phyloP scores from a whole-genome alignment of 1,139 yeast genomes.

The Debaryomyces subglobosus region DNA sequence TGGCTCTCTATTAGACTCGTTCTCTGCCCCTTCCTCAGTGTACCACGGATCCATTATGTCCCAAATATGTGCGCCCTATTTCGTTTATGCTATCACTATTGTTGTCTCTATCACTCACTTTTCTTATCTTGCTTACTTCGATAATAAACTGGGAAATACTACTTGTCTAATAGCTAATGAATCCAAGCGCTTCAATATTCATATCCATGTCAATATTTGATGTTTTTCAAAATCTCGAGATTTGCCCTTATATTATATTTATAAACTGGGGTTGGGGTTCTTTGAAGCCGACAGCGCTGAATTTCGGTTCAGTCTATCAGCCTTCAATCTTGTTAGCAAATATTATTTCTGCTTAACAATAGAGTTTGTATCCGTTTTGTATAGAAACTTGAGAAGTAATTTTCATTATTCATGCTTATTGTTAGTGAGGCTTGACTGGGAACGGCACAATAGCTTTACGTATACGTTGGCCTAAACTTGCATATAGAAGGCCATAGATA shows the following conservation, averaged over 20 bases:
- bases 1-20: not conserved
- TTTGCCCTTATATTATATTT: not conserved
- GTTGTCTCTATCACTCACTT: not conserved
- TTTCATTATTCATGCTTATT: not conserved
- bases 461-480: not conserved
- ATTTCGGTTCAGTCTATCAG: not conserved
- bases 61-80: not conserved
- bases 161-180: not conserved
- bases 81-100: not conserved
- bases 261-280: not conserved
- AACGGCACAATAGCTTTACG: not conserved
- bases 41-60: conserved; percentile 3
- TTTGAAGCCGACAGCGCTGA: not conserved
- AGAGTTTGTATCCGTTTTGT: not conserved
- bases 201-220: not conserved
- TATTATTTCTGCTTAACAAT: not conserved
- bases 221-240: not conserved
- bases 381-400: not conserved
- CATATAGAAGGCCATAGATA: not conserved
- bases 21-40: not conserved
- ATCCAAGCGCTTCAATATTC: not conserved
- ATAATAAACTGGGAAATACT: not conserved
- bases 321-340: not conserved
- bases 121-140: not conserved
- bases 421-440: not conserved